phyloP scores from a whole-genome alignment of 192 early-diverging fungal species.

The Geranomyces michiganensis region DNA sequence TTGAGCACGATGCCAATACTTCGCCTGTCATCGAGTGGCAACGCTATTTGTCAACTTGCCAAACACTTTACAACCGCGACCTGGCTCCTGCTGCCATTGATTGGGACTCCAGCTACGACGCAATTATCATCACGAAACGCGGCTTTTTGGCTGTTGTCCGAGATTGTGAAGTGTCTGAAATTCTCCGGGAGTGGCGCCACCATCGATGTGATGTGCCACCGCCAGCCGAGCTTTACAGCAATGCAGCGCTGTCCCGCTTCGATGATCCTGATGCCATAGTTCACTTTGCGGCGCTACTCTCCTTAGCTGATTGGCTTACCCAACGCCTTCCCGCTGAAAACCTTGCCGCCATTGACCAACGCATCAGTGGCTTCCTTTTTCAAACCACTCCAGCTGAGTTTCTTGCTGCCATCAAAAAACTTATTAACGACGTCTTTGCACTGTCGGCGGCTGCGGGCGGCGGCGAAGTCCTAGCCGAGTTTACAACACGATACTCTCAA shows the following conservation, averaged over 20 bases:
- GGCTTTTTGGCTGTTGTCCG: slow-evolving; percentile 17
- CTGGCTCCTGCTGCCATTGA: slow-evolving; percentile 9
- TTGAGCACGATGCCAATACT: not conserved
- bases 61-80: slow-evolving; percentile 5
- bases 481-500: slow-evolving; percentile 1
- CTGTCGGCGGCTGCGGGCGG: not conserved
- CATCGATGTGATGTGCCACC: slow-evolving; percentile 2
- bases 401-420: not conserved
- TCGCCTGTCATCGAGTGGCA: slow-evolving; percentile 3
- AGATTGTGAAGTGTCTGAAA: not conserved
- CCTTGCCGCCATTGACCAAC: not conserved
- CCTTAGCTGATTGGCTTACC: not conserved
- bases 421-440: not conserved
- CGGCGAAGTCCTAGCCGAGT: not conserved
- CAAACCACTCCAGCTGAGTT: not conserved
- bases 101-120: slow-evolving; percentile 7
- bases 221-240: not conserved
- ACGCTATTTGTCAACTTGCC: slow-evolving; percentile 6
- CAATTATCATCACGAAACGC: slow-evolving; percentile 25
- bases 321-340: not conserved
- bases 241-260: not conserved
- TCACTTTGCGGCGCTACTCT: not conserved
- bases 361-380: not conserved
- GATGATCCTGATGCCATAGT: not conserved
- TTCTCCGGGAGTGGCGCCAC: not conserved